phyloP scores from a whole-genome alignment of 2,329 filamentous ascomycete genomes.

The Colletotrichum sp. region DNA sequence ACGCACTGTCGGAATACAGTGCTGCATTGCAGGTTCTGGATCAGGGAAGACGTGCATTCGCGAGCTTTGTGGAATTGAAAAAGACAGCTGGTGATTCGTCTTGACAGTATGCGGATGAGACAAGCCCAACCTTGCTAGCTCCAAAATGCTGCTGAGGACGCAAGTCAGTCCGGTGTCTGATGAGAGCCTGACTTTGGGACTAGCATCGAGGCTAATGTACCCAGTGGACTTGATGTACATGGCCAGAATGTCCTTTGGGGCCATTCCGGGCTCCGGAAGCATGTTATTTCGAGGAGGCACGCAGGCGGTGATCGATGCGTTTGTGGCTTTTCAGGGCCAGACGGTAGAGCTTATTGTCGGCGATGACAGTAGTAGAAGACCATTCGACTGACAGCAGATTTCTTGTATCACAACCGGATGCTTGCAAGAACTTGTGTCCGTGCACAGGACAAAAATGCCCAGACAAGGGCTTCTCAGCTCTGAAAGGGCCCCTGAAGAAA shows the following conservation, averaged over 20 bases:
- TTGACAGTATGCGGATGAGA: background rate
- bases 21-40: background rate
- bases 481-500: background rate
- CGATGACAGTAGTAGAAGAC: background rate
- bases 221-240: background rate
- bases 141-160: background rate
- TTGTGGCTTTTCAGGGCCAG: background rate
- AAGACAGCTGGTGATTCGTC: conserved; percentile 11
- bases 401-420: background rate
- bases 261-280: background rate
- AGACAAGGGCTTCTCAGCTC: background rate
- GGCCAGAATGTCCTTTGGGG: background rate
- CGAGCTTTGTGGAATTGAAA: conserved; percentile 9
- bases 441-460: background rate
- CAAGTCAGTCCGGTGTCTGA: background rate
- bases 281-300: background rate
- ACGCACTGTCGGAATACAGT: background rate
- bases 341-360: background rate
- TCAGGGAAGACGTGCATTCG: conserved; percentile 1
- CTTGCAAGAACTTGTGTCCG: background rate
- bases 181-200: background rate
- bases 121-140: conserved; percentile 15
- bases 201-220: conserved; percentile 9
- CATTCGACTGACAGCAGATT: background rate
- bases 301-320: background rate